Evolutionary conservation across 1,284 basidiomycete genomes (phyloP).

Genomic region (Pyrrhoderma lamaoense): DNA sequence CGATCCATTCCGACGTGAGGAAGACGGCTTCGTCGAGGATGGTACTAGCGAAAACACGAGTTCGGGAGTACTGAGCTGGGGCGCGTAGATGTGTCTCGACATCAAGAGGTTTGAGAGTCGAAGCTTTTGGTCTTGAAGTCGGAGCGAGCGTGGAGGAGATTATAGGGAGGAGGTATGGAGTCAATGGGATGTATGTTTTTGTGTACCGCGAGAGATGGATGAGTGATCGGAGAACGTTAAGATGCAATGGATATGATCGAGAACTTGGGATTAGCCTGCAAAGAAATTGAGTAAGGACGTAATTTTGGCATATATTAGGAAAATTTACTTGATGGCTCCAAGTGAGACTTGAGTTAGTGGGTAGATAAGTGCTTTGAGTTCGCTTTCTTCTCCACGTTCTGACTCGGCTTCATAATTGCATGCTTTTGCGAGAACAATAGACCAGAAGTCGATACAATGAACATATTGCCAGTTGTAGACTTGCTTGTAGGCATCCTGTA

Average conservation of each 20-base stretch:
- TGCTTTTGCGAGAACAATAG: slow-evolving; percentile 77
- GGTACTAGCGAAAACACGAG: slow-evolving; percentile 79
- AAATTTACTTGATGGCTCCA: slow-evolving; percentile 79
- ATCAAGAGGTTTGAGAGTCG: slow-evolving; percentile 87
- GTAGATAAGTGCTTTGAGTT: slow-evolving; percentile 85
- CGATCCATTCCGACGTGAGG: slow-evolving; percentile 75
- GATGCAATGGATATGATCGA: slow-evolving; percentile 75
- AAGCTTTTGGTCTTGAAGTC: slow-evolving; percentile 68
- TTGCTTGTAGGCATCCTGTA: slow-evolving; percentile 79
- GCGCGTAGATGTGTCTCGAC: slow-evolving; percentile 83
- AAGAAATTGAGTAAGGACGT: slow-evolving; percentile 19
- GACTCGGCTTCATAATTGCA: slow-evolving; percentile 55
- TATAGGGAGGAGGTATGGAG: slow-evolving; percentile 84
- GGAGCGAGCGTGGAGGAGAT: slow-evolving; percentile 73
- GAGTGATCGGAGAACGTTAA: slow-evolving; percentile 70
- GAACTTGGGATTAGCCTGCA: slow-evolving; percentile 75
- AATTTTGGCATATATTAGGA: not conserved
- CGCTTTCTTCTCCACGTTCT: slow-evolving; percentile 58
- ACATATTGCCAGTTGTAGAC: slow-evolving; percentile 99
- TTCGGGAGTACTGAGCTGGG: slow-evolving; percentile 85
- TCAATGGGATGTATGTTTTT: slow-evolving; percentile 81
- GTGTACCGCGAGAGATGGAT: slow-evolving; percentile 72
- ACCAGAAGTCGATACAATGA: slow-evolving; percentile 97
- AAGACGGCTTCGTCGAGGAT: slow-evolving; percentile 78
- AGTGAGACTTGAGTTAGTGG: slow-evolving; percentile 92